Evolutionary conservation across 805 yeast species (phyloP).

Genomic region (Yamadazyma sp.): DNA sequence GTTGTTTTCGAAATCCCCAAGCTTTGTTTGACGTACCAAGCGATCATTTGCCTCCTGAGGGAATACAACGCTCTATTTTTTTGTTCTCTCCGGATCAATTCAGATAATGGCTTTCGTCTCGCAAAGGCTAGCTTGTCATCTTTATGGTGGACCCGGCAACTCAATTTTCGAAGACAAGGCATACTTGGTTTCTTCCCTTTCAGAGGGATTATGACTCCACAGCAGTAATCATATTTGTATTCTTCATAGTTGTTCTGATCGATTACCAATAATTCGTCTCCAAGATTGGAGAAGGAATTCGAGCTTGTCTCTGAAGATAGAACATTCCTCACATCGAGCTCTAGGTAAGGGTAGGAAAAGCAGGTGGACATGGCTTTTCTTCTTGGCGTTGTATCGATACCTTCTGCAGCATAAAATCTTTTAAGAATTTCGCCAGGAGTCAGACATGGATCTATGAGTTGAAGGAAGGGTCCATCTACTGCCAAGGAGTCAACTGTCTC

Average conservation of each 20-base stretch:
- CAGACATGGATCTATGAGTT: no score
- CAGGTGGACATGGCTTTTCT: not conserved
- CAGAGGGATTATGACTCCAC: conserved; percentile 14
- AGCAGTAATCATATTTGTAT: conserved; percentile 15
- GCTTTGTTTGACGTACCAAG: no score
- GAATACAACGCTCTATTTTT: conserved; percentile 1
- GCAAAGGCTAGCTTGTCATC: not conserved
- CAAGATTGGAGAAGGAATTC: conserved; percentile 1
- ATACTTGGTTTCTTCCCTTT: not conserved
- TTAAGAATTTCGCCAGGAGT: no score
- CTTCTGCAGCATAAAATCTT: not conserved
- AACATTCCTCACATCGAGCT: not conserved
- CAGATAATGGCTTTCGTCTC: conserved; percentile 1
- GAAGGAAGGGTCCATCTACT: no score
- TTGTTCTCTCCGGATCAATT: conserved; percentile 3
- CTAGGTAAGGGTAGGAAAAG: not conserved
- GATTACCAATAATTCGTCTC: not conserved
- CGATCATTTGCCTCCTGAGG: no score
- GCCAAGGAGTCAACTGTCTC: no score
- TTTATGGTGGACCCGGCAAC: conserved; percentile 3
- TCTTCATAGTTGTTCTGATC: conserved; percentile 1
- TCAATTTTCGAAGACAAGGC: conserved; percentile 5
- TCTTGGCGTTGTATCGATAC: conserved; percentile 1
- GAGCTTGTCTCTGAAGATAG: conserved; percentile 4
- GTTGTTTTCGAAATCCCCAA: not conserved